Evolutionary conservation across 2,329 filamentous ascomycete genomes (phyloP).

Genomic region (Falciphora oryzae): DNA sequence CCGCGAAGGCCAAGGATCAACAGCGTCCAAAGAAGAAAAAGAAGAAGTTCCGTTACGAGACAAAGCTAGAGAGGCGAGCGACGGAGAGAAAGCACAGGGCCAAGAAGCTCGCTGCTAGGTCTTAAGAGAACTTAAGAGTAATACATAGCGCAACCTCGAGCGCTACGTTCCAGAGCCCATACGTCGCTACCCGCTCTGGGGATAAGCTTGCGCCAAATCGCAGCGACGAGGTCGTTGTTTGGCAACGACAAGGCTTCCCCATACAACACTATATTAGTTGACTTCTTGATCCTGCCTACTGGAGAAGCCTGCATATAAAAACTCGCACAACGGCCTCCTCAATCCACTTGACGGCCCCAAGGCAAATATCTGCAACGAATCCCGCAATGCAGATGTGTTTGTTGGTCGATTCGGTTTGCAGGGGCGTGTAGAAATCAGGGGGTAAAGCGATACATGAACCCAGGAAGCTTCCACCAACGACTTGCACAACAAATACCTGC

Average conservation of each 20-base stretch:
- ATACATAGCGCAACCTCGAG: constrained; percentile 12
- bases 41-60: constrained; percentile 89
- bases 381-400: background rate
- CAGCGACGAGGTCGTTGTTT: background rate
- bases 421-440: background rate
- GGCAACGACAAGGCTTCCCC: background rate
- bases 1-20: constrained; percentile 37
- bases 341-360: background rate
- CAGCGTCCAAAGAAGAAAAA: constrained; percentile 71
- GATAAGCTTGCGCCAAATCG: background rate
- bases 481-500: background rate
- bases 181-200: background rate
- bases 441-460: background rate
- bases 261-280: background rate
- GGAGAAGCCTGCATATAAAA: background rate
- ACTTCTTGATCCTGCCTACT: background rate
- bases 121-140: background rate
- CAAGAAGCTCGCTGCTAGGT: constrained; percentile 38
- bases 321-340: background rate
- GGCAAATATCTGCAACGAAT: background rate
- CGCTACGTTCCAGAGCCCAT: background rate
- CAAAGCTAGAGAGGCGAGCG: constrained; percentile 75
- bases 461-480: background rate
- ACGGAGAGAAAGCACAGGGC: constrained; percentile 65
- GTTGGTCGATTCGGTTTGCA: background rate